Evolutionary conservation across 257 asterid genomes (phyloP), one percentile per base, ranked within the genome.

Genomic region (Przewalskia tangutica): DNA sequence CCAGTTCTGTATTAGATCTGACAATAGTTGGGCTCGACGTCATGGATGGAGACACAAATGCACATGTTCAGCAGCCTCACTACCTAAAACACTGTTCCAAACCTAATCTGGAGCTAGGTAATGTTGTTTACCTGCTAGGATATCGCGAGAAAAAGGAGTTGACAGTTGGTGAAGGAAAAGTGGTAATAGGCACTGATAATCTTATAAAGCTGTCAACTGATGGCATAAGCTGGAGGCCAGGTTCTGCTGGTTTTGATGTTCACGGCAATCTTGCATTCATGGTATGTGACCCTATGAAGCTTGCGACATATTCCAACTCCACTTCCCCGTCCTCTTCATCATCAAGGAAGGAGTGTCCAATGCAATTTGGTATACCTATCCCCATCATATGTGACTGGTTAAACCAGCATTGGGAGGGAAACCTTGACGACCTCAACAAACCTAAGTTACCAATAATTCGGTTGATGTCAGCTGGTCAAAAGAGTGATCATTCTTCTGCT

Each of bases 251-350:
- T 85, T 96, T 96, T 66, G 99, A 96, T 77, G 83, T 86, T 84
- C 91, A 94, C 71, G 98, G 99, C 12, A 96, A 96, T 86, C 97
- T 96, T 70, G 96, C 98, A 5, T 96, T 94, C 92, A 94, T 96
- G 97, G 93, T 93, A 42, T 96, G 99, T 84, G 99, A 96, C 85
- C 99, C 99, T 73, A 96, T 96, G 99, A 96, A 94, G 89, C 97
- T 96, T 4, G 97, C 99, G 3, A 94, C 97, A 54, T 96, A 98
- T 65, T 97, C 99, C 50, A 92, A 89, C 84, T 86, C 95, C 53
- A 89, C 93, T 51, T 93, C 97, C 40, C 87, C 97, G 58, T 95
- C 98, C 4, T 93, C 98, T 0, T 85, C 97, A 16, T 92, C 97
- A 50, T 94, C 97, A 0, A 85, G 94, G 94, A 96, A 86, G 85